Evolutionary conservation across 129 eudicot genomes (phyloP).

Genomic region (Chrysanthemum makinoi): DNA sequence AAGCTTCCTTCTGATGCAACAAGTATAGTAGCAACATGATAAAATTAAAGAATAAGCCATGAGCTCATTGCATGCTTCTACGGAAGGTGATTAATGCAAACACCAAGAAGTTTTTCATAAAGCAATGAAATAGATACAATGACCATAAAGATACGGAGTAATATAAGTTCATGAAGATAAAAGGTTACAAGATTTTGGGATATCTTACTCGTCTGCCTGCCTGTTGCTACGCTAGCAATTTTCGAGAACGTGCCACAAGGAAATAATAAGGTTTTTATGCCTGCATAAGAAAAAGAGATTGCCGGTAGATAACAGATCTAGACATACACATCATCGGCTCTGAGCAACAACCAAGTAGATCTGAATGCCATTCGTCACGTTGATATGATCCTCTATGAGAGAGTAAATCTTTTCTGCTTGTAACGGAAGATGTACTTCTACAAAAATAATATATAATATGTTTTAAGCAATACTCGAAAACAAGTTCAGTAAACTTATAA

Average conservation of each 20-base stretch:
- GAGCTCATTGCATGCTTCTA: conserved; percentile 69
- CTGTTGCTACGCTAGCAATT: conserved; percentile 19
- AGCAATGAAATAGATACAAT: background rate
- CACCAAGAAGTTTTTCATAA: conserved; percentile 3
- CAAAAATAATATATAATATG: background rate
- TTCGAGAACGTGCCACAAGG: conserved; percentile 18
- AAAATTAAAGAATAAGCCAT: conserved; percentile 79
- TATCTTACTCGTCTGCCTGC: conserved; percentile 17
- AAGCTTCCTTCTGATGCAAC: conserved; percentile 73
- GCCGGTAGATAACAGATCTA: background rate
- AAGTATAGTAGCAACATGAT: conserved; percentile 83
- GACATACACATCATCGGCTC: conserved; percentile 73
- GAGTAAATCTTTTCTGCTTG: conserved; percentile 7
- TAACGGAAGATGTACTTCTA: conserved; percentile 4
- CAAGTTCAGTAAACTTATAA: background rate
- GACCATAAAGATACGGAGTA: background rate
- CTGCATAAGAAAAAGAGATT: conserved; percentile 31
- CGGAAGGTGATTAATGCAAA: conserved; percentile 54
- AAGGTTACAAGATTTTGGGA: conserved; percentile 3
- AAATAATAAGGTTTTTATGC: conserved; percentile 42
- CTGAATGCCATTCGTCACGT: conserved; percentile 70
- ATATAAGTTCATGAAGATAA: background rate
- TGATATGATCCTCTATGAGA: conserved; percentile 23
- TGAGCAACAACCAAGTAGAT: conserved; percentile 80
- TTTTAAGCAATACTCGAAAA: background rate